phyloP scores from a whole-genome alignment of 495 filamentous ascomycete genomes.

The Aspergillus diversus region DNA sequence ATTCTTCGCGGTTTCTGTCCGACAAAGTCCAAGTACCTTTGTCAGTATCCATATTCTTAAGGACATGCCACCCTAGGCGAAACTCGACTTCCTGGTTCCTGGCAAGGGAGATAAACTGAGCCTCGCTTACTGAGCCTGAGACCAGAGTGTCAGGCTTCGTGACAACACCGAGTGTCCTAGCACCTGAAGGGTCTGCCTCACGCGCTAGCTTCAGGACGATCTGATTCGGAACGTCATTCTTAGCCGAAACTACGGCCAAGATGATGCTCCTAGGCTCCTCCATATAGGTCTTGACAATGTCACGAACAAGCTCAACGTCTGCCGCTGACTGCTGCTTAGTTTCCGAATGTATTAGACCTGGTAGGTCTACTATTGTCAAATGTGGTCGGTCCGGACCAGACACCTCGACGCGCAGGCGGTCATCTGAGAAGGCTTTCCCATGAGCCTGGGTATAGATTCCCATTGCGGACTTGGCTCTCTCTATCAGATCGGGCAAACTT shows the following conservation, averaged over 20 bases:
- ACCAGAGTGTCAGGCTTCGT: conserved; percentile 55
- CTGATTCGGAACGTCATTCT: conserved; percentile 54
- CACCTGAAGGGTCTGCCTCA: conserved; percentile 45
- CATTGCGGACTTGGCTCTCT: conserved; percentile 56
- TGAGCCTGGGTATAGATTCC: conserved; percentile 40
- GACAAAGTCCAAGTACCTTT: conserved; percentile 37
- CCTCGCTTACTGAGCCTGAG: conserved; percentile 42
- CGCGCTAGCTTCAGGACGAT: conserved; percentile 49
- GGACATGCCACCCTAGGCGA: conserved; percentile 52
- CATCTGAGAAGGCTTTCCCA: conserved; percentile 46
- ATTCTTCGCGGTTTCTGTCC: conserved; percentile 42
- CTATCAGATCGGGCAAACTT: conserved; percentile 45
- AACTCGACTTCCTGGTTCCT: conserved; percentile 52
- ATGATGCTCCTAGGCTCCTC: conserved; percentile 54
- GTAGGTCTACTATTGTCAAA: conserved; percentile 60
- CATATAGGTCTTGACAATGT: conserved; percentile 54
- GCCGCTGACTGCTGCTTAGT: conserved; percentile 50
- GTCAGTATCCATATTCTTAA: conserved; percentile 52
- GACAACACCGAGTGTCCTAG: conserved; percentile 54
- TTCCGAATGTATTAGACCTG: conserved; percentile 53
- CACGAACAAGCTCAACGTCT: conserved; percentile 49
- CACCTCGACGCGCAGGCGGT: conserved; percentile 57
- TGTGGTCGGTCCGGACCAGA: conserved; percentile 56
- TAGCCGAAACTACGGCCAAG: conserved; percentile 55
- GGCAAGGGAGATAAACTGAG: conserved; percentile 42